Conservation (phyloP, 768 basidiomycete species). For the Russula abietina region DNA sequence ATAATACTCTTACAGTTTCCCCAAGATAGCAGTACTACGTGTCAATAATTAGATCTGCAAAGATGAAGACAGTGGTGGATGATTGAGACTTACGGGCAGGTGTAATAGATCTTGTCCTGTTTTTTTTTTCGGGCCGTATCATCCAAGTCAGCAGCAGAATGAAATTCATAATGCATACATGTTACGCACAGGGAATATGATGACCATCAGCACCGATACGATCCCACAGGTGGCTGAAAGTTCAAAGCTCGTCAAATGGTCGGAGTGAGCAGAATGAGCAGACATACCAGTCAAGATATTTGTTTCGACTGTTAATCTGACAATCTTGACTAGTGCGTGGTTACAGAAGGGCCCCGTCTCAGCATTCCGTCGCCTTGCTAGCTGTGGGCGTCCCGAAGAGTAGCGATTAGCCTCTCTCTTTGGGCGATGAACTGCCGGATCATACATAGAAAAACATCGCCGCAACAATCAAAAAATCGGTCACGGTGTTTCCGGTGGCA, state of each 20-base stretch:
- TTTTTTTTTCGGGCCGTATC: no score
- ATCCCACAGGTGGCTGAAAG: not conserved
- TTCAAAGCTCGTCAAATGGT: not conserved
- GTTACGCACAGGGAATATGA: conserved; percentile 5
- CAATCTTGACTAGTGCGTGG: not conserved
- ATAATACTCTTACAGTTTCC: no score
- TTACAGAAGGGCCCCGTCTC: not conserved
- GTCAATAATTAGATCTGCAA: not conserved
- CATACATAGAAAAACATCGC: conserved; percentile 5
- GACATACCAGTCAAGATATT: conserved; percentile 8
- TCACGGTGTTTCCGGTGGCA: not conserved
- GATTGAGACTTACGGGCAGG: conserved; percentile 8
- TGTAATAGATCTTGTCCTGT: conserved; percentile 12
- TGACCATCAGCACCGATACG: not conserved
- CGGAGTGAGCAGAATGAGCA: not conserved
- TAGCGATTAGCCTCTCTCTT: not conserved
- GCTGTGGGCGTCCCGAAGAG: not conserved
- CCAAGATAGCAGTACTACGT: no score
- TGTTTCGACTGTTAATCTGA: conserved; percentile 11
- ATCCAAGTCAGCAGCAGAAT: not conserved
- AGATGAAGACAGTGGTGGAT: no score
- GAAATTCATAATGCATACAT: no score
- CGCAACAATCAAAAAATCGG: not conserved
- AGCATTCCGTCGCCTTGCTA: not conserved
- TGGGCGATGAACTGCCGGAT: no score